phyloP scores from a whole-genome alignment of 2,329 filamentous ascomycete species.

The Apiospora pterosperma region DNA sequence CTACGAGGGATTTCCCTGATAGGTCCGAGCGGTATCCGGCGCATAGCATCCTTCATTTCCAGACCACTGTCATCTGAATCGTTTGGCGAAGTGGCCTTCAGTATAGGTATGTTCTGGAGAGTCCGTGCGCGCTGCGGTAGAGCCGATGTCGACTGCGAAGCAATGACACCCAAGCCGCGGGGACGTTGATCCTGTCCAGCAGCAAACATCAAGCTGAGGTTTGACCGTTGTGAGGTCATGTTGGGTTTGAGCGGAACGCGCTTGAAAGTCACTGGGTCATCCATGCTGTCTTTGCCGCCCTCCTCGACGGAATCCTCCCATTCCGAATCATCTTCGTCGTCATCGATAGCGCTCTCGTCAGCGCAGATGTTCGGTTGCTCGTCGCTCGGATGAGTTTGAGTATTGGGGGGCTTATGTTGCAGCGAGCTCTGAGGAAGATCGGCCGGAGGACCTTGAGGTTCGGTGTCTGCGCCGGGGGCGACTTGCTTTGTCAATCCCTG shows the following conservation, averaged over 20 bases:
- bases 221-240: not conserved
- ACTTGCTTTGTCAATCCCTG: constrained; percentile 30
- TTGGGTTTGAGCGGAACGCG: too few relatives aligned
- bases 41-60: too few relatives aligned
- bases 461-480: too few relatives aligned
- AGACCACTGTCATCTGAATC: too few relatives aligned
- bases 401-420: too few relatives aligned
- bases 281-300: not conserved
- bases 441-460: too few relatives aligned
- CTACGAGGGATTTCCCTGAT: not conserved
- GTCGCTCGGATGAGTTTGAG: too few relatives aligned
- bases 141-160: not conserved
- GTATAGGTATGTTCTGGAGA: not conserved
- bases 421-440: too few relatives aligned
- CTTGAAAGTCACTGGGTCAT: not conserved
- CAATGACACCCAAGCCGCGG: not conserved
- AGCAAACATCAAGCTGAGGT: not conserved
- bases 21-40: not conserved
- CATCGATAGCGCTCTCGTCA: not conserved
- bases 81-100: not conserved
- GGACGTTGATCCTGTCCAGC: not conserved
- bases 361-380: too few relatives aligned
- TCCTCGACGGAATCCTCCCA: not conserved
- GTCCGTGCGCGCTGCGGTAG: not conserved
- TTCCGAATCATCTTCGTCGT: not conserved